A percentile compares a stretch with the other conserved stretches of the same genome.
phyloP scores from a whole-genome alignment of 768 basidiomycete species.

The Mycena polygramma region DNA sequence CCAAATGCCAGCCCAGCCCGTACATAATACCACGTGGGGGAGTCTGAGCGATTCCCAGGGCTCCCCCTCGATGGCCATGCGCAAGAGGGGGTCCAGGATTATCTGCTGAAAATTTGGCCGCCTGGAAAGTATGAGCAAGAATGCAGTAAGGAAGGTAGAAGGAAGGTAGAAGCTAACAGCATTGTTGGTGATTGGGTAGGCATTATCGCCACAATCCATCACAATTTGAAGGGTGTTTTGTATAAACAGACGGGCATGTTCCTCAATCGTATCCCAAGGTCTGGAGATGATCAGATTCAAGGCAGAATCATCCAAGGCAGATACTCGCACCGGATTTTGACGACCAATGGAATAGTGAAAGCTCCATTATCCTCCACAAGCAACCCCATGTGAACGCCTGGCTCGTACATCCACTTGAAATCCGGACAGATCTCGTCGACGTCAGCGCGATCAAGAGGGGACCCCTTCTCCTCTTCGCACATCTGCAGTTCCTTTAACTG shows the following conservation, averaged over 20 bases:
- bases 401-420: conserved; percentile 12
- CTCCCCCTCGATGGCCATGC: not conserved
- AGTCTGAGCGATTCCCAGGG: not conserved
- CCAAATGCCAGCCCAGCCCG: conserved; percentile 24
- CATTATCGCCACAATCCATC: conserved; percentile 19
- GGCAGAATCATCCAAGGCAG: too few species aligned
- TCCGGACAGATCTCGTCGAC: not conserved
- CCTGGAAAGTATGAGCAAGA: not conserved
- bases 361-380: not conserved
- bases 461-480: not conserved
- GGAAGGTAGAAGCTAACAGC: not conserved
- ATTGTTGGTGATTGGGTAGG: conserved; percentile 16
- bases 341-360: conserved; percentile 1
- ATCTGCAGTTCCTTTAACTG: not conserved
- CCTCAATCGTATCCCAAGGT: not conserved
- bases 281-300: not conserved
- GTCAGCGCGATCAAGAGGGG: not conserved
- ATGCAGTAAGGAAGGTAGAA: not conserved
- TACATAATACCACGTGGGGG: conserved; percentile 16
- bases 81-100: not conserved
- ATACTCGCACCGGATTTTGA: conserved; percentile 3
- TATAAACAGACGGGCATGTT: too few species aligned
- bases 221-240: conserved; percentile 9
- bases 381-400: conserved; percentile 19
- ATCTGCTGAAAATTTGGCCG: not conserved